These are phyloP conservation scores for Colletotrichum tamarilloi DNA, from an alignment of 2,329 filamentous ascomycete species.

Conservation along the genomic window DNA sequence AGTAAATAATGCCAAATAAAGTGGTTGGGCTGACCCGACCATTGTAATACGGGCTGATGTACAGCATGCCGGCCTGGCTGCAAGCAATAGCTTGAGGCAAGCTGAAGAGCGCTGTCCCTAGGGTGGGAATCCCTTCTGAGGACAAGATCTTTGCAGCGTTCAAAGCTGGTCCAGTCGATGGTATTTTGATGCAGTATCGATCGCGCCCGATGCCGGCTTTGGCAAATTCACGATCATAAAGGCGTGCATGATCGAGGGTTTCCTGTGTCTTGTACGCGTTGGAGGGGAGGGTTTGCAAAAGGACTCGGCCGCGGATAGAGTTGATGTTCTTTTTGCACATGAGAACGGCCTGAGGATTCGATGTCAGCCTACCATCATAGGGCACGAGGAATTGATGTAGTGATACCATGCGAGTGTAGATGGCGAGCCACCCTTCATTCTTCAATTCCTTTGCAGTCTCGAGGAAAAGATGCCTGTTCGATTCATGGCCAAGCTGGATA, in stretches of 20 bases:
- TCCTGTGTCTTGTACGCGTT: constrained; percentile 57
- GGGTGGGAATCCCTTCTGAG: constrained; percentile 56
- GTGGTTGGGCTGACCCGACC: constrained; percentile 41
- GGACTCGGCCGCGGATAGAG: constrained; percentile 57
- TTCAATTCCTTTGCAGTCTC: constrained; percentile 56
- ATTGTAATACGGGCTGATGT: constrained; percentile 63
- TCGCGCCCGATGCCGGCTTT: constrained; percentile 56
- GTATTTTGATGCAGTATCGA: constrained; percentile 63
- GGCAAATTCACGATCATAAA: constrained; percentile 59
- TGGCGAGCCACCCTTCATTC: constrained; percentile 57
- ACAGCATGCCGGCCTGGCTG: constrained; percentile 58
- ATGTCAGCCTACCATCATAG: not conserved
- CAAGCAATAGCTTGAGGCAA: constrained; percentile 60
- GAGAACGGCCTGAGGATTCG: constrained; percentile 49
- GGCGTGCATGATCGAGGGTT: constrained; percentile 57
- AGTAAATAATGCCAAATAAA: not conserved
- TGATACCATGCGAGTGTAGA: constrained; percentile 57
- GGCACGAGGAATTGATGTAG: not conserved
- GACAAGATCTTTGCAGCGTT: constrained; percentile 56
- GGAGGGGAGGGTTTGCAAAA: constrained; percentile 59
- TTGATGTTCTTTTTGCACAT: constrained; percentile 59
- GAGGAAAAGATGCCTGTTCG: constrained; percentile 55
- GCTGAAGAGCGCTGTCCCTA: constrained; percentile 59
- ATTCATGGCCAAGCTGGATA: constrained; percentile 54
- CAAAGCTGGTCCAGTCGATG: constrained; percentile 58